Evolutionary conservation across 2,329 filamentous ascomycete species (phyloP), one percentile per base, ranked within the genome.

Genomic region (Dichotomopilus funicola): DNA sequence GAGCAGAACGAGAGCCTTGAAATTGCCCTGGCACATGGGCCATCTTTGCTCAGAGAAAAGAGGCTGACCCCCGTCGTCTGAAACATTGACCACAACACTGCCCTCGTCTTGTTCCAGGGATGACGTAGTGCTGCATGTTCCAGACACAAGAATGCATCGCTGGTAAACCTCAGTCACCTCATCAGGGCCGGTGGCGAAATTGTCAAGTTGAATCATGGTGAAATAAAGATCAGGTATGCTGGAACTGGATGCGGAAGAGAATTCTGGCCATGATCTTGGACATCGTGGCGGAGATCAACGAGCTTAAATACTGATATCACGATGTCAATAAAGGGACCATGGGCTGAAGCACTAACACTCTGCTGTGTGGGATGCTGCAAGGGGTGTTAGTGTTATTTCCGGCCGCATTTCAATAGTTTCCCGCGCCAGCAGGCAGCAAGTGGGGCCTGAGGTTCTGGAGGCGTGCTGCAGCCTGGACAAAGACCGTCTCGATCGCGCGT

Each of bases 1-100:
- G 11, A 63, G 54, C 38, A 63, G 41, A 37, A 61, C 47, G 27
- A 62, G 57, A 19, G 59, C 60, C 49, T 63, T 63, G 61, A 63
- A 63, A 45, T 54, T 41, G 13, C 60, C 59, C 8, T 47, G 36
- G 35, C 53, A 55, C 54, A 60, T 56, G 6, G 60, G 61, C 61
- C 60, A 63, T 42, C 51, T 51, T 41, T 62, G 60, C 6, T 57
- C 57, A 27, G 57, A 56, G 27, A 62, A 63, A 6, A 56, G 12
- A 6, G 36, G 40, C 5, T 49, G n/a, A 34, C 43, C 34, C 27
- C n/a, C 38, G 3, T 46, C 40, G 42, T 57, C 59, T 8, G 27
- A 11, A 4, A 38, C 51, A 7, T 54, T 12, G 7, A 59, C 44
- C 1, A 36, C 13, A 11, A 62, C 44, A 10, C 48, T 43, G 27